phyloP scores from a whole-genome alignment of 805 yeast species.

The Metschnikowia cubensis region DNA sequence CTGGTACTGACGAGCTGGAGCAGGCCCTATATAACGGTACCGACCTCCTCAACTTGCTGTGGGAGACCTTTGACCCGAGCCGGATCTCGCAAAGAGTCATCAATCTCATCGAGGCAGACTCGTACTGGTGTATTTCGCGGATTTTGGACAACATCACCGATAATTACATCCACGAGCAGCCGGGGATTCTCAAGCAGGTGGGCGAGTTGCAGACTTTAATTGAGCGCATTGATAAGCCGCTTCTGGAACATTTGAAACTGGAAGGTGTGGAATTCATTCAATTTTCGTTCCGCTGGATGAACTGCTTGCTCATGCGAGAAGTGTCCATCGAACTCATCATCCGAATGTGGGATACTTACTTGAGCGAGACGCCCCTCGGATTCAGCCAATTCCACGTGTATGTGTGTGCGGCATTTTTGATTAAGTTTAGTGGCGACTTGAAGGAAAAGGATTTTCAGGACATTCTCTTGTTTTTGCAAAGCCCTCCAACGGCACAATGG shows the following conservation, averaged over 20 bases:
- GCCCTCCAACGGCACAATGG: conserved; percentile 86
- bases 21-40: conserved; percentile 25
- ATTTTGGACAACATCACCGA: conserved; percentile 93
- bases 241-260: conserved; percentile 66
- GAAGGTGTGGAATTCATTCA: conserved; percentile 94
- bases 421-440: conserved; percentile 77
- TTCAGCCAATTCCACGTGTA: conserved; percentile 92
- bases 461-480: conserved; percentile 84
- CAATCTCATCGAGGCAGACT: conserved; percentile 83
- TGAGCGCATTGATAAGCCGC: conserved; percentile 69
- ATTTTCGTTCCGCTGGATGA: conserved; percentile 98
- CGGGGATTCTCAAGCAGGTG: conserved; percentile 92
- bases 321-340: conserved; percentile 71
- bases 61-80: conserved; percentile 61
- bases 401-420: conserved; percentile 94
- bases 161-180: conserved; percentile 96
- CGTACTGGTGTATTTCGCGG: conserved; percentile 94
- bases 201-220: conserved; percentile 73
- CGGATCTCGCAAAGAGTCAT: conserved; percentile 56
- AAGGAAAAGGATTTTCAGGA: conserved; percentile 91
- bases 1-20: conserved; percentile 22
- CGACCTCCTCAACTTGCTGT: conserved; percentile 23
- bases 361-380: conserved; percentile 70
- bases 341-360: conserved; percentile 97
- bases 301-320: conserved; percentile 94